These are phyloP conservation scores for Poterioochromonas sp. DNA, from an alignment of 352 stramenopile genomes.

Conservation along the genomic window DNA sequence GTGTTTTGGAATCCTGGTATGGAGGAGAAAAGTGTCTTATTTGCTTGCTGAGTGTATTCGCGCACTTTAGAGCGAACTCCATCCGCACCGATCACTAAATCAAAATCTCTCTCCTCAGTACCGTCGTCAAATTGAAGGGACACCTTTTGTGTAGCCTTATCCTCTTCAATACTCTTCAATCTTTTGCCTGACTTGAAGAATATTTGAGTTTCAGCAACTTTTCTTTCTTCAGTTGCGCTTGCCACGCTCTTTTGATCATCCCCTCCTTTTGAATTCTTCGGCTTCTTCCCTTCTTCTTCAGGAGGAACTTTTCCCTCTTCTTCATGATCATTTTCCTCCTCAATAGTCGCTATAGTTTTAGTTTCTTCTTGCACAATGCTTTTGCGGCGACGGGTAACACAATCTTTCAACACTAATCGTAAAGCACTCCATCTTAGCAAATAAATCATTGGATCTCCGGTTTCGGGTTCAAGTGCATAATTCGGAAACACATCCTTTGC, in stretches of 20 bases:
- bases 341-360: too few relatives aligned
- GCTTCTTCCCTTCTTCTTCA: not conserved
- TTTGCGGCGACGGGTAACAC: not conserved
- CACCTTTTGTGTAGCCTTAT: not conserved
- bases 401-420: not conserved
- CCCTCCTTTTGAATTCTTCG: not conserved
- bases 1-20: not conserved
- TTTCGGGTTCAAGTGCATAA: not conserved
- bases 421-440: not conserved
- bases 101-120: slow-evolving; percentile 12
- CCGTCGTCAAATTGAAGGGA: not conserved
- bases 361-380: too few relatives aligned
- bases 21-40: not conserved
- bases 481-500: not conserved
- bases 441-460: not conserved
- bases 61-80: not conserved
- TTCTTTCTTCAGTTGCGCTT: not conserved
- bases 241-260: not conserved
- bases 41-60: not conserved
- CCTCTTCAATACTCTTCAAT: not conserved
- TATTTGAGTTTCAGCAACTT: not conserved
- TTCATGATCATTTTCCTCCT: too few relatives aligned
- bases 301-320: not conserved
- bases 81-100: slow-evolving; percentile 28
- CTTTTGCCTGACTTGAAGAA: not conserved